Conservation (phyloP, 2,329 filamentous ascomycete species). For the Colletotrichum sidae region DNA sequence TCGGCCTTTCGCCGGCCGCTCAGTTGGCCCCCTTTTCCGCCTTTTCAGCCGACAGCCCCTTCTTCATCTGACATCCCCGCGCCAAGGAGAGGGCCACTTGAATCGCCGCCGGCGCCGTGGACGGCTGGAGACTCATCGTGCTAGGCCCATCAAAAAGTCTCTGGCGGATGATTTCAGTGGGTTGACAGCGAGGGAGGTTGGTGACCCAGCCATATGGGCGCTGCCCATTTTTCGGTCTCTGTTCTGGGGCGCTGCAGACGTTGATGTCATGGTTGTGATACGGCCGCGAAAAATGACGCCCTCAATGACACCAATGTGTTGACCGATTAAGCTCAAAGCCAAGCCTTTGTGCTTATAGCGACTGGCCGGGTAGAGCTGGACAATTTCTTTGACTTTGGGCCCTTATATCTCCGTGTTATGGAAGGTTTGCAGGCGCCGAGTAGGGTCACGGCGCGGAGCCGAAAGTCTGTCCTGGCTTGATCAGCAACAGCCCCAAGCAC, state of each 20-base stretch:
- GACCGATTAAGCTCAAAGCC: constrained; percentile 29
- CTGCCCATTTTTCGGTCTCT: constrained; percentile 1
- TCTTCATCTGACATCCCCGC: constrained; percentile 35
- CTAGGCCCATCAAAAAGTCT: constrained; percentile 13
- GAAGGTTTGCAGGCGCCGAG: constrained; percentile 4
- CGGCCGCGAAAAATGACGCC: not conserved
- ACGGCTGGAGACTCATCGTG: constrained; percentile 13
- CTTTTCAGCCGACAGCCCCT: constrained; percentile 23
- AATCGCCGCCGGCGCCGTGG: constrained; percentile 11
- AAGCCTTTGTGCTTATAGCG: constrained; percentile 17
- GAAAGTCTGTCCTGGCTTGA: constrained; percentile 21
- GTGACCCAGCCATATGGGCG: not conserved
- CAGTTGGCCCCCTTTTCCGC: constrained; percentile 6
- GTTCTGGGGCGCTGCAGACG: constrained; percentile 5
- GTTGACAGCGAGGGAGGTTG: constrained; percentile 21
- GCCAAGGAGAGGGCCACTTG: constrained; percentile 24
- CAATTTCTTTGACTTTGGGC: constrained; percentile 17
- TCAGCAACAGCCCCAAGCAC: constrained; percentile 26
- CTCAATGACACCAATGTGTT: not conserved
- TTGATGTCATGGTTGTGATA: not conserved
- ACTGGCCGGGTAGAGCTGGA: constrained; percentile 28
- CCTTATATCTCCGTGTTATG: not conserved
- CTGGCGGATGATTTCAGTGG: constrained; percentile 5
- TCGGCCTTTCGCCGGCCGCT: constrained; percentile 34
- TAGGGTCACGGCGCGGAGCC: constrained; percentile 14